Conservation (phyloP, 2,329 filamentous ascomycete genomes). For the Penicillium sclerotiorum region DNA sequence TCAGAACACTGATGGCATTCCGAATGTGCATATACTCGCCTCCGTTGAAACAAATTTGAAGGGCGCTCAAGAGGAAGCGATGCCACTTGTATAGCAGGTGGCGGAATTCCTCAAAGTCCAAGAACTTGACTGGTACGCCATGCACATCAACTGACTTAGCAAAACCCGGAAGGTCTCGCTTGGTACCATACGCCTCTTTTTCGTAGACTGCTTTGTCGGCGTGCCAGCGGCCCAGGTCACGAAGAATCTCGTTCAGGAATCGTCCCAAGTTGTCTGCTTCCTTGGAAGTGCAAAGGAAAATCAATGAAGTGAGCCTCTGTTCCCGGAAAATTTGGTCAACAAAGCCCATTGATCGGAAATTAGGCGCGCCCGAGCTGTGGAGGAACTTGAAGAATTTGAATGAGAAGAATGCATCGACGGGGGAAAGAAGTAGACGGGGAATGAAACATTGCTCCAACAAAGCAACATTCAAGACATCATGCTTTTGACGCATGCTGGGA, state of each 20-base stretch:
- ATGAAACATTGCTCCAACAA: conserved; percentile 89
- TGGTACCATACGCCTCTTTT: conserved; percentile 73
- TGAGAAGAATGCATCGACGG: conserved; percentile 84
- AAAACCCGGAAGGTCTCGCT: conserved; percentile 74
- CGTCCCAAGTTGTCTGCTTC: conserved; percentile 93
- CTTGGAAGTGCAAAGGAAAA: conserved; percentile 85
- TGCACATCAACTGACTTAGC: conserved; percentile 71
- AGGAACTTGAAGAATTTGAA: conserved; percentile 86
- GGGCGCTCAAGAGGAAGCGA: conserved; percentile 72
- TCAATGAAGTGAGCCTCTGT: conserved; percentile 76
- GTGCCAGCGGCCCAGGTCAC: conserved; percentile 84
- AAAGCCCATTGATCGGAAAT: conserved; percentile 82
- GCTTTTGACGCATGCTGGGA: conserved; percentile 62
- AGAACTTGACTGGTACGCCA: conserved; percentile 69
- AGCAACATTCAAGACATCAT: conserved; percentile 69
- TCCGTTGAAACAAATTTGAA: conserved; percentile 79
- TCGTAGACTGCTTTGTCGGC: conserved; percentile 74
- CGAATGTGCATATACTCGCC: conserved; percentile 97
- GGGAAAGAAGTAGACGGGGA: conserved; percentile 81
- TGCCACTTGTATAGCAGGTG: conserved; percentile 90
- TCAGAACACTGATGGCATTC: conserved; percentile 89
- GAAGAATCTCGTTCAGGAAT: conserved; percentile 80
- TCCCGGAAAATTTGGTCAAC: conserved; percentile 83
- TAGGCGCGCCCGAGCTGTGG: conserved; percentile 79
- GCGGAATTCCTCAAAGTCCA: conserved; percentile 85